Evolutionary conservation across 2,329 filamentous ascomycete genomes (phyloP).

Genomic region (Cadophora sp.): DNA sequence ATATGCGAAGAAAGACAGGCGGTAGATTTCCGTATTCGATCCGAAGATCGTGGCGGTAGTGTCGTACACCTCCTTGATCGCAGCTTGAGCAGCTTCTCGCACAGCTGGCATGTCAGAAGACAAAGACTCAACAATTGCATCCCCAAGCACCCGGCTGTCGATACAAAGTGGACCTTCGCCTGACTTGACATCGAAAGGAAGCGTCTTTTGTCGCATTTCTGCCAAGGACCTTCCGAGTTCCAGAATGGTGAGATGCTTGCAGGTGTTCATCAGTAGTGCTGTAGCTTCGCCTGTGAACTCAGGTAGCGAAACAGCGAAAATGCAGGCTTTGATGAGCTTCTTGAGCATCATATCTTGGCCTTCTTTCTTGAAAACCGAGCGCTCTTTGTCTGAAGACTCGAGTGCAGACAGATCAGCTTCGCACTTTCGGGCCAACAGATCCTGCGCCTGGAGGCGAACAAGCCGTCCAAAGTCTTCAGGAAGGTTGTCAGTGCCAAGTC

Average conservation of each 20-base stretch:
- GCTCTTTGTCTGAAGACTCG: constrained; percentile 77
- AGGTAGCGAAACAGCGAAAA: constrained; percentile 83
- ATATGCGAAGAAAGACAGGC: constrained; percentile 83
- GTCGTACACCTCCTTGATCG: constrained; percentile 79
- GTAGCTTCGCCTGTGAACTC: constrained; percentile 81
- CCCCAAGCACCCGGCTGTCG: constrained; percentile 84
- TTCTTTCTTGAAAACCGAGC: constrained; percentile 86
- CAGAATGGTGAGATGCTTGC: constrained; percentile 87
- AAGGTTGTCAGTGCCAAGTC: constrained; percentile 85
- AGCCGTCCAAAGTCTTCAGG: constrained; percentile 88
- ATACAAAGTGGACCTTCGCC: constrained; percentile 89
- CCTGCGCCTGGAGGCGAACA: constrained; percentile 87
- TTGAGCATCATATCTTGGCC: constrained; percentile 83
- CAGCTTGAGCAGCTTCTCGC: constrained; percentile 80
- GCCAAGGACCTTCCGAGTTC: constrained; percentile 88
- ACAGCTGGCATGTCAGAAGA: constrained; percentile 84
- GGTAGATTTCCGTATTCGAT: constrained; percentile 71
- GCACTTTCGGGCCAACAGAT: constrained; percentile 75
- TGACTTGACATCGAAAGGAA: constrained; percentile 81
- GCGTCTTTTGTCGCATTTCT: constrained; percentile 76
- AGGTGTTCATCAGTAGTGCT: constrained; percentile 78
- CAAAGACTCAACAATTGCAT: constrained; percentile 88
- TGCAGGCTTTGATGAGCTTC: constrained; percentile 86
- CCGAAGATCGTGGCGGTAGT: constrained; percentile 82
- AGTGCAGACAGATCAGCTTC: constrained; percentile 75